A percentile compares a stretch with the other conserved stretches of the same genome.
Evolutionary conservation across 805 yeast species (phyloP).

Genomic region (Zygosaccharomyces bailii): DNA sequence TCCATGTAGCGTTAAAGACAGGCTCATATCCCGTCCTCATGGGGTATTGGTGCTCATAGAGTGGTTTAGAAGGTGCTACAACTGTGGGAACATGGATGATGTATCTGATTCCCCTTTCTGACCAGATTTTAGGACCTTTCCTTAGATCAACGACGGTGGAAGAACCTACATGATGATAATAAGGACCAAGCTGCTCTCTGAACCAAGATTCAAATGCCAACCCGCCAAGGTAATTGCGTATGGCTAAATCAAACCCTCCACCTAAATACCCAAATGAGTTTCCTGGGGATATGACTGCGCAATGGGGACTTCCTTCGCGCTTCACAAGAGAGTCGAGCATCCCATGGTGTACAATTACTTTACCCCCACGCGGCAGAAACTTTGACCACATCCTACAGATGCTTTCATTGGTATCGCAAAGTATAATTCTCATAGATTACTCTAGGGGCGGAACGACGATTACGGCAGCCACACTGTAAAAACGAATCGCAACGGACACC

Average conservation of each 20-base stretch:
- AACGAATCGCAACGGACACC: background rate
- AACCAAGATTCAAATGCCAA: slow-evolving; percentile 30
- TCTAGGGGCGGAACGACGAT: background rate
- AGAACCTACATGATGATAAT: slow-evolving; percentile 29
- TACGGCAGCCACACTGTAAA: background rate
- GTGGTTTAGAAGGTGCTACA: slow-evolving; percentile 27
- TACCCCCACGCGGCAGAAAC: slow-evolving; percentile 12
- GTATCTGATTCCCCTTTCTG: slow-evolving; percentile 18
- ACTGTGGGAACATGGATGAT: slow-evolving; percentile 35
- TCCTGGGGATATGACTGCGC: slow-evolving; percentile 48
- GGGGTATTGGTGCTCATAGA: slow-evolving; percentile 17
- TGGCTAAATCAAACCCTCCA: slow-evolving; percentile 49
- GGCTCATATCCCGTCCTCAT: slow-evolving; percentile 26
- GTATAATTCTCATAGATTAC: slow-evolving; percentile 15
- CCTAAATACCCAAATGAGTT: slow-evolving; percentile 49
- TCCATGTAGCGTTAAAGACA: slow-evolving; percentile 34
- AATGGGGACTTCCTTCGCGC: slow-evolving; percentile 8
- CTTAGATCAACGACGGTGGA: slow-evolving; percentile 24
- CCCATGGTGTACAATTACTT: slow-evolving; percentile 17
- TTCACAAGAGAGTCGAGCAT: slow-evolving; percentile 14
- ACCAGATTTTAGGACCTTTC: slow-evolving; percentile 1
- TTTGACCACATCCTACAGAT: slow-evolving; percentile 20
- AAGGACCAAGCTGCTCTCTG: slow-evolving; percentile 20
- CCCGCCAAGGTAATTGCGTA: slow-evolving; percentile 29
- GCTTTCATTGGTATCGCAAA: slow-evolving; percentile 23